Evolutionary conservation across 441 rosid species (phyloP), one percentile per base, ranked within the genome.

Genomic region (Cnidoscolus chayamansa): DNA sequence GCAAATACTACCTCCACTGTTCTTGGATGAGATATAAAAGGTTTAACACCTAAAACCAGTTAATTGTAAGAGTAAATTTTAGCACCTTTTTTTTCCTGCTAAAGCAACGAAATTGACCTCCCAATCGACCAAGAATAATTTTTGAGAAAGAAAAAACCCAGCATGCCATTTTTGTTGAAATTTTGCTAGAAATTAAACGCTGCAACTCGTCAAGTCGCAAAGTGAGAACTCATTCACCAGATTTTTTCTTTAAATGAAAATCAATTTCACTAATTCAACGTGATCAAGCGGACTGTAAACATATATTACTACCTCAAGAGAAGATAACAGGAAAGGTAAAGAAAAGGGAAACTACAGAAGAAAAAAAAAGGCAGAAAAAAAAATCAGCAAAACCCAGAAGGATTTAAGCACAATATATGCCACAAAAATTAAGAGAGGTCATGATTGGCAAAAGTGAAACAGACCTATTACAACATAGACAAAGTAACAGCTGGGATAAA

Each of bases 401-500:
- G 79, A 75, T 2, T 45, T 66, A 66, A 75, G 74, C 57, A 71
- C 65, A 76, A 61, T 35, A 32, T 32, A 75, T 15, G 54, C 64
- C 47, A 67, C 35, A 71, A 72, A 71, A 72, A 47, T 57, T 50
- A 74, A 20, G 40, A 69, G 51, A 83, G 40, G 50, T 10, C 68
- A 77, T 51, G 60, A 73, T 64, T 72, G 50, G 17, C 70, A 74
- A 78, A 72, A 76, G 71, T 63, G 71, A 79, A 76, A 75, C 73
- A 65, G 54, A 79, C 71, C 73, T 78, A 61, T 72, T 15, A 72
- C 71, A 71, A 63, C 72, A 76, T 68, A 45, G 76, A 65, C 65
- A 77, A 67, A 74, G 31, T 62, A 63, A 53, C 71, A 78, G 79
- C 68, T 67, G 76, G 64, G 74, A 80, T 76, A 59, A 72, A 78